These are phyloP conservation scores for Clarireedia hainanense DNA, from an alignment of 2,329 filamentous ascomycete species.

Conservation along the genomic window DNA sequence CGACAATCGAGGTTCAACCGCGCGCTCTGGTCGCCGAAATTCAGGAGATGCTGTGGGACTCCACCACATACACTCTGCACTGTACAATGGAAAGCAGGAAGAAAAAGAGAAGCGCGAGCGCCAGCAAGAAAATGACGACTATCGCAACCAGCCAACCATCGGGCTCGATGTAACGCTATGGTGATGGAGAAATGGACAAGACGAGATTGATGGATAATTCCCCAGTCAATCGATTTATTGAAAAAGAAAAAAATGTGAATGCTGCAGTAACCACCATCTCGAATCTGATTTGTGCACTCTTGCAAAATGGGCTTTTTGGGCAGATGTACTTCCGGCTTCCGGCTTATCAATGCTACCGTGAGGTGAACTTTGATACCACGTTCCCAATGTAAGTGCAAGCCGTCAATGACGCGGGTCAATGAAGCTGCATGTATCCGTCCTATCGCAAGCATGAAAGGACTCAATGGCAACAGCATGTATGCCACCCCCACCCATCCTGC, in stretches of 20 bases:
- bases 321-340: not conserved
- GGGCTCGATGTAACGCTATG: no score
- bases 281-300: not conserved
- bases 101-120: not conserved
- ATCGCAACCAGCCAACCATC: not conserved
- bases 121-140: not conserved
- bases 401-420: not conserved
- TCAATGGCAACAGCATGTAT: no score
- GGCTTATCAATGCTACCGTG: constrained; percentile 6
- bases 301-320: constrained; percentile 1
- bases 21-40: not conserved
- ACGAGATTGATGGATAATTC: no score
- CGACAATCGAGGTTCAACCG: not conserved
- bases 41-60: not conserved
- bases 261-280: constrained; percentile 1
- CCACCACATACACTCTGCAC: no score
- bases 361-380: constrained; percentile 1
- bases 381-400: not conserved
- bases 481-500: no score
- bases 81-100: not conserved
- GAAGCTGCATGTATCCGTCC: not conserved
- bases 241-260: not conserved
- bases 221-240: not conserved
- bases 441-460: not conserved
- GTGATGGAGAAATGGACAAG: no score